A percentile compares a stretch with the other conserved stretches of the same genome.
phyloP scores from a whole-genome alignment of 208 protist genomes.

The Lotmaria passim region DNA sequence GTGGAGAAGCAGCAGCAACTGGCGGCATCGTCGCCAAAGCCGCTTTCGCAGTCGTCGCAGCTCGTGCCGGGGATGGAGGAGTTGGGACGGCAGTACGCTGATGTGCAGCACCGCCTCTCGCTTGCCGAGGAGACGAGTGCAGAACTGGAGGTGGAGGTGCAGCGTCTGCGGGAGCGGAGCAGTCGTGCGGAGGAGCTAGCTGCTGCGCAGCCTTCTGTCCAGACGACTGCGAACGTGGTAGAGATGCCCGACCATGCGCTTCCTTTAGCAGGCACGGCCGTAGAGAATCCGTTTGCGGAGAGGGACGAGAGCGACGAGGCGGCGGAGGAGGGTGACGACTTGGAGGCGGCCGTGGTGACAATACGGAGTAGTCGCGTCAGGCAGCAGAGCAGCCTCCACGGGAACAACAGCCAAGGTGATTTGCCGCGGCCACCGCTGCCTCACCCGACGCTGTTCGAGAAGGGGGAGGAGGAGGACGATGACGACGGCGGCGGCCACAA shows the following conservation, averaged over 20 bases:
- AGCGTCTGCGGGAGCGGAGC: background rate
- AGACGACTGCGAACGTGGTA: too few species aligned
- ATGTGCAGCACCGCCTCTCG: conserved; percentile 30
- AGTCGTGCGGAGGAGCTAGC: too few species aligned
- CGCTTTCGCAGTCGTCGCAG: background rate
- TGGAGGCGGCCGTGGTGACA: background rate
- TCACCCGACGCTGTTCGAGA: background rate
- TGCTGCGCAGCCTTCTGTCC: background rate
- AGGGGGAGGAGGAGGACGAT: too few species aligned
- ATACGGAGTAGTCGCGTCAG: background rate
- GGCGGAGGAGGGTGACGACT: conserved; percentile 1
- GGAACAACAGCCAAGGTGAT: background rate
- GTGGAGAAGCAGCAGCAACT: background rate
- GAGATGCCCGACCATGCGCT: too few species aligned
- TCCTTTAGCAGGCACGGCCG: too few species aligned
- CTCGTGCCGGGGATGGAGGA: conserved; percentile 43
- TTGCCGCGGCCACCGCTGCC: background rate
- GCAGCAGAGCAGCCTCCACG: background rate
- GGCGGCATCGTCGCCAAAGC: background rate
- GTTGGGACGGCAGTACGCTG: conserved; percentile 37
- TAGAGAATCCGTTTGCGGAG: conserved; percentile 13
- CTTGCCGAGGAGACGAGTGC: conserved; percentile 34
- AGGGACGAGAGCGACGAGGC: background rate
- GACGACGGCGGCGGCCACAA: conserved; percentile 12
- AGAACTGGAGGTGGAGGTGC: conserved; percentile 23